phyloP scores from a whole-genome alignment of 257 asterid genomes.

The Penstemon davidsonii region DNA sequence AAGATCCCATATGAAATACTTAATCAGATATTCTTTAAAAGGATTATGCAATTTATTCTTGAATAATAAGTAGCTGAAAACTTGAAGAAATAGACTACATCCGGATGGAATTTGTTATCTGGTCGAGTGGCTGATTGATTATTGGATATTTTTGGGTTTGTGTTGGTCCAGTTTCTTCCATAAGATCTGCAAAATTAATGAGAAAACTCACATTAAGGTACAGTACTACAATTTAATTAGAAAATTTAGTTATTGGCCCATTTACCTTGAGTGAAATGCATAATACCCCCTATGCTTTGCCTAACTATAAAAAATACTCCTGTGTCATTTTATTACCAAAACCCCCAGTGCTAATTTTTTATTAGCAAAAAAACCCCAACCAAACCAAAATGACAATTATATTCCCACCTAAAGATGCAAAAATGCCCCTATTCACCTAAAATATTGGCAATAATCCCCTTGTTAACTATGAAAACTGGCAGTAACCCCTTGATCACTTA shows the following conservation, averaged over 20 bases:
- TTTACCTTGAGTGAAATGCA: no score
- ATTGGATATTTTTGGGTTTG: constrained; percentile 61
- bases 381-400: no score
- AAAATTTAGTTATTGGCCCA: constrained; percentile 12
- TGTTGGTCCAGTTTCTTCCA: constrained; percentile 89
- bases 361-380: no score
- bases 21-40: constrained; percentile 1
- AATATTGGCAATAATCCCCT: no score
- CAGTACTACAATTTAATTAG: constrained; percentile 4
- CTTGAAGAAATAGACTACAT: constrained; percentile 40
- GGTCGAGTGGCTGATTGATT: constrained; percentile 53
- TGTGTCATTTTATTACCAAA: no score
- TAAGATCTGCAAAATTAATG: constrained; percentile 47
- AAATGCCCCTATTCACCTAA: no score
- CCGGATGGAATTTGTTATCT: constrained; percentile 69
- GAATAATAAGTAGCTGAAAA: constrained; percentile 12
- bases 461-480: no score
- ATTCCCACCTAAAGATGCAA: no score
- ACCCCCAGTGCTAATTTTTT: no score
- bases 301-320: no score
- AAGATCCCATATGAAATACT: constrained; percentile 2
- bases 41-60: neutral
- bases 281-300: no score
- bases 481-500: no score
- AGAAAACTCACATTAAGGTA: constrained; percentile 10